phyloP scores from a whole-genome alignment of 345 rosid species.

The Ricinus communis region DNA sequence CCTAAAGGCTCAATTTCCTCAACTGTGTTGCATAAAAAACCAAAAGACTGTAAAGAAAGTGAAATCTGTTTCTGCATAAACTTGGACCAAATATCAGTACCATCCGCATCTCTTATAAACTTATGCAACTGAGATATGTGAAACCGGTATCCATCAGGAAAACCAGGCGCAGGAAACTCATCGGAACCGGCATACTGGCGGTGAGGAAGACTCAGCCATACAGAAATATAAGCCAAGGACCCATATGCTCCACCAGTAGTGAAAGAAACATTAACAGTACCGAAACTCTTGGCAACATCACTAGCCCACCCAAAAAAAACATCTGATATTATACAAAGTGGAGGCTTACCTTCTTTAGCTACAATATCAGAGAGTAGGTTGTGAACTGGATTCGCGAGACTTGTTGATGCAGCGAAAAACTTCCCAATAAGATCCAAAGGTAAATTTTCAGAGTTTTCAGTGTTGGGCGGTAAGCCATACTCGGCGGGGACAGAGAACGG shows the following conservation, averaged over 20 bases:
- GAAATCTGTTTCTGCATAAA: conserved; percentile 38
- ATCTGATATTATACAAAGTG: conserved; percentile 44
- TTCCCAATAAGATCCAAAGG: conserved; percentile 20
- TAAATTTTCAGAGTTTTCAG: conserved; percentile 44
- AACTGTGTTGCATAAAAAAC: conserved; percentile 42
- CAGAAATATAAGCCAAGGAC: conserved; percentile 32
- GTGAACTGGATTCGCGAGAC: conserved; percentile 29
- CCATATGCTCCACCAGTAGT: conserved; percentile 45
- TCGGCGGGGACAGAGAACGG: conserved; percentile 32
- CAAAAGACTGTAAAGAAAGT: conserved; percentile 29
- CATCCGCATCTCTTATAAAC: conserved; percentile 35
- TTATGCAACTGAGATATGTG: conserved; percentile 39
- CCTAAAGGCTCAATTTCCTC: conserved; percentile 43
- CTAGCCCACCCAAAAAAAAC: conserved; percentile 43
- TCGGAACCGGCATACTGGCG: conserved; percentile 22
- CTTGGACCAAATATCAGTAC: conserved; percentile 45
- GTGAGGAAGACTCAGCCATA: conserved; percentile 55
- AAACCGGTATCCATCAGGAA: conserved; percentile 42
- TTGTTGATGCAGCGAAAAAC: conserved; percentile 19
- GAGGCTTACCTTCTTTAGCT: conserved; percentile 30
- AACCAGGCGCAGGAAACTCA: conserved; percentile 43
- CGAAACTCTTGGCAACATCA: conserved; percentile 33
- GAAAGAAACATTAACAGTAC: conserved; percentile 32
- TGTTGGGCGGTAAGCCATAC: conserved; percentile 43
- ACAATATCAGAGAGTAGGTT: conserved; percentile 22